phyloP scores from a whole-genome alignment of 129 eudicot species.

The Cynara cardunculus region DNA sequence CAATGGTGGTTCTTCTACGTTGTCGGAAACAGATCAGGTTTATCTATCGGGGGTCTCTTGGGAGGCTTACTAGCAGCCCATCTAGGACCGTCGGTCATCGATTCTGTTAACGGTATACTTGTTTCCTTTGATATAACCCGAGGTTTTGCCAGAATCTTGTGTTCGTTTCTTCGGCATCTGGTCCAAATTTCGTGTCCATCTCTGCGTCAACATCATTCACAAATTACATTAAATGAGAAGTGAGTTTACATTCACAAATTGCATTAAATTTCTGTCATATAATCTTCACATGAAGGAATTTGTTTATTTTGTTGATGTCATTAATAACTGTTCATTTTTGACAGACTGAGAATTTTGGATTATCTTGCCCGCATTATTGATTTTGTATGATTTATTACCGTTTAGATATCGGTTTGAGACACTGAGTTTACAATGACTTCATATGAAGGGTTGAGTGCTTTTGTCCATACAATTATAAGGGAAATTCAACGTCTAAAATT shows the following conservation, averaged over 20 bases:
- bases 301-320: background rate
- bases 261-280: too few species aligned
- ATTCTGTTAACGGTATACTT: conserved; percentile 52
- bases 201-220: conserved; percentile 10
- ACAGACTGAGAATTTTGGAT: conserved; percentile 82
- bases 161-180: conserved; percentile 40
- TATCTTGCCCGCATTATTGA: background rate
- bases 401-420: background rate
- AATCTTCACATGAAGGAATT: background rate
- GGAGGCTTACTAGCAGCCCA: conserved; percentile 30
- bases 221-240: background rate
- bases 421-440: background rate
- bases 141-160: conserved; percentile 44
- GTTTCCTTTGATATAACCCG: conserved; percentile 36
- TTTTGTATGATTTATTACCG: background rate
- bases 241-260: background rate
- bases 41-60: conserved; percentile 33
- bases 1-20: conserved; percentile 27
- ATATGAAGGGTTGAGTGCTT: too few species aligned
- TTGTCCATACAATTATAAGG: too few species aligned
- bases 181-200: conserved; percentile 25
- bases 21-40: conserved; percentile 27
- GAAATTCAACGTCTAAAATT: too few species aligned
- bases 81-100: conserved; percentile 47
- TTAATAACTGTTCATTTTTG: background rate